Base-by-base conservation (phyloP, 192 early-diverging fungal genomes). In the Backusella tarrabulga region DNA sequence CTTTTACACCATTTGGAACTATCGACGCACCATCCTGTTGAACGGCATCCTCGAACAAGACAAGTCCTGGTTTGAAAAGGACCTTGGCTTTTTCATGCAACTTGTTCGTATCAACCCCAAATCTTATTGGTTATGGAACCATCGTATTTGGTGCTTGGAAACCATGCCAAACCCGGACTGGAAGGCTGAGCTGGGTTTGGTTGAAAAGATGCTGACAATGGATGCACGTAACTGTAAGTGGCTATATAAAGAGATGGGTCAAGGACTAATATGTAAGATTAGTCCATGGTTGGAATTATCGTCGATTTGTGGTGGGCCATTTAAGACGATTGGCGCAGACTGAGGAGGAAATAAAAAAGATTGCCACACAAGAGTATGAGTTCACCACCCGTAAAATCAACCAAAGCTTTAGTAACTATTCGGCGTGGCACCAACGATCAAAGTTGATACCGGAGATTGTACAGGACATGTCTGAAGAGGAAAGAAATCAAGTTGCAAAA, bases 251-350 rank as follows among this genome's bases (percentile, higher is more conserved):
- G 19, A 34, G 50, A 29, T 1, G 23, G 6, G 11, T 3, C 5
- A 54, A n/a, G 38, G 41, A 34, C 23, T 56, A 14, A 44, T 44
- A 0, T 44, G 3, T 14, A 2, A 14, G 0, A 56, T 40, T 73
- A 95, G 94, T 96, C 76, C 98, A 99, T 77, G 98, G 95, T 11
- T 99, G 98, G 98, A 88, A 94, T 79, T 98, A 99, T 85, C 91
- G 98, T n/a, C 90, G 97, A 17, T 93, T 92, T 68, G 92, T 99
- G 0, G 88, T 96, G 42, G 52, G 81, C 5, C 83, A 88, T 35
- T 69, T 86, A 73, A 56, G 21, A 74, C 35, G 17, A 12, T 63
- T 34, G 34, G 69, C 34, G 21, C 21, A 76, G 11, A n/a, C 68
- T 1, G 74, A 76, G 1, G 81, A 77, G 0, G 81, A 90, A 32